phyloP scores from a whole-genome alignment of 805 yeast genomes.

The Saturnispora saitoi region DNA sequence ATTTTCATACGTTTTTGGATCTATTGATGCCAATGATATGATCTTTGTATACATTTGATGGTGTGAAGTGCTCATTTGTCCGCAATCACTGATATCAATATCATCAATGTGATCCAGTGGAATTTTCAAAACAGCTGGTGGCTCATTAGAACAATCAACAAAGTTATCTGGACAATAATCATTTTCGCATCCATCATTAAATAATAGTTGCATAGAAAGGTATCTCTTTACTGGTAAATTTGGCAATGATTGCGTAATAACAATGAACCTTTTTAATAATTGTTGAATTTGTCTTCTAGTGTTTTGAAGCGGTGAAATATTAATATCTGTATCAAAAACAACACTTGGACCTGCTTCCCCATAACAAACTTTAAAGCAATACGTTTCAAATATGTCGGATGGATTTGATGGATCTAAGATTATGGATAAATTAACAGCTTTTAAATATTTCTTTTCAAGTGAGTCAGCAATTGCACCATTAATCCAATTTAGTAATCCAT shows the following conservation, averaged over 20 bases:
- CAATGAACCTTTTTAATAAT: constrained; percentile 42
- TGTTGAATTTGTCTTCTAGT: constrained; percentile 40
- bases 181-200: constrained; percentile 38
- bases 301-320: constrained; percentile 20
- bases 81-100: constrained; percentile 19
- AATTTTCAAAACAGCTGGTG: constrained; percentile 33
- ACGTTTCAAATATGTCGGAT: constrained; percentile 38
- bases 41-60: constrained; percentile 17
- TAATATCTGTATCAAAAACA: constrained; percentile 10
- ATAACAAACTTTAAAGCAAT: constrained; percentile 41
- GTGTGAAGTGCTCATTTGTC: constrained; percentile 18
- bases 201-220: constrained; percentile 40
- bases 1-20: constrained; percentile 28
- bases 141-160: constrained; percentile 28
- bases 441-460: constrained; percentile 33
- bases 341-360: constrained; percentile 13
- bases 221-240: constrained; percentile 40
- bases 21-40: constrained; percentile 23
- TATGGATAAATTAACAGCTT: constrained; percentile 39
- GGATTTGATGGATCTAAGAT: constrained; percentile 37
- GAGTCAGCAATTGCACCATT: constrained; percentile 42
- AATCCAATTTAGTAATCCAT: constrained; percentile 44
- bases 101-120: constrained; percentile 22
- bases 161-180: constrained; percentile 40
- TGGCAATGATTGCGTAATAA: constrained; percentile 45